Evolutionary conservation across 2,329 filamentous ascomycete genomes (phyloP).

Genomic region (Aurifilum marmelostoma): DNA sequence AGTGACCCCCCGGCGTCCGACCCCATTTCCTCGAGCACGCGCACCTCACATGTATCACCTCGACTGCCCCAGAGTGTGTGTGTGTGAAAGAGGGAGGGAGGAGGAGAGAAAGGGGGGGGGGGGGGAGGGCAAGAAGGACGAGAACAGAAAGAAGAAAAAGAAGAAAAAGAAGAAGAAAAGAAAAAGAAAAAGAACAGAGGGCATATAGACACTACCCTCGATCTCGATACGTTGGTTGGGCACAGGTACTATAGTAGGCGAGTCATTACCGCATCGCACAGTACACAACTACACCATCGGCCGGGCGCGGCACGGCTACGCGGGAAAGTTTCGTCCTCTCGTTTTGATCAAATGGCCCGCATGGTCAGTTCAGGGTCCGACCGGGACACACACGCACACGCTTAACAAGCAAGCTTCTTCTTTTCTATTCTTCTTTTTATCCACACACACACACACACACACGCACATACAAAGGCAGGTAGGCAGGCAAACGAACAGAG

Average conservation of each 20-base stretch:
- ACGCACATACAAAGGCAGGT: neutral
- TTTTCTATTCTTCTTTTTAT: too few relatives aligned
- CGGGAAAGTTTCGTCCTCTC: conserved; percentile 7
- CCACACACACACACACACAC: neutral
- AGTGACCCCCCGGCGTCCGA: neutral
- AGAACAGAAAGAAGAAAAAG: neutral
- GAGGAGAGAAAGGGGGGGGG: neutral
- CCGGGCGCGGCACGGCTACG: conserved; percentile 1
- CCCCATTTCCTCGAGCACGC: conserved; percentile 10
- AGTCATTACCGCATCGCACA: conserved; percentile 4
- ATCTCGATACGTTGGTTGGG: neutral
- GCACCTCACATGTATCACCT: neutral
- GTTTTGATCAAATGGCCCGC: conserved; percentile 6
- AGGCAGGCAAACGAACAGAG: neutral
- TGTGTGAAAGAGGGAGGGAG: too few relatives aligned
- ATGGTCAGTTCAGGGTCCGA: neutral
- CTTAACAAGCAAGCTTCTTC: neutral
- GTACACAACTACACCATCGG: neutral
- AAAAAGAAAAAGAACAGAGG: neutral
- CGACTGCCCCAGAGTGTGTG: neutral
- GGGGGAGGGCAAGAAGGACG: too few relatives aligned
- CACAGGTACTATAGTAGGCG: neutral
- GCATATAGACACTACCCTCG: neutral
- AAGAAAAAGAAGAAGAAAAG: neutral
- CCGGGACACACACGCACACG: conserved; percentile 2